Evolutionary conservation across 2,329 filamentous ascomycete species (phyloP).

Genomic region (Apiospora sp.): DNA sequence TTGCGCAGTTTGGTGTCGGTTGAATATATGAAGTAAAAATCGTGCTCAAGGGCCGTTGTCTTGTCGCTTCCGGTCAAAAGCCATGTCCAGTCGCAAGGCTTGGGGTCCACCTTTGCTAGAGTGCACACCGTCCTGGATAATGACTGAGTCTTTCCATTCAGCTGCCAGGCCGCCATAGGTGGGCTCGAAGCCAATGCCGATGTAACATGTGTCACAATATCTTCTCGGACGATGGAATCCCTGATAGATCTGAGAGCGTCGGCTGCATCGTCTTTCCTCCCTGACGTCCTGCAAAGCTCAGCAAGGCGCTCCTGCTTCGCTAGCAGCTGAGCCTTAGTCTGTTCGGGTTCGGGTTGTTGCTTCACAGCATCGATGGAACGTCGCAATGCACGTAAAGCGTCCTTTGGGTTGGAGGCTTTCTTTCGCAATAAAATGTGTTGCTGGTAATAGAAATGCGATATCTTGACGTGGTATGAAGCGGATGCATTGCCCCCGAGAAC

Average conservation of each 20-base stretch:
- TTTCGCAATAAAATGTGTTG: slow-evolving; percentile 62
- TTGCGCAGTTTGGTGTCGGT: slow-evolving; percentile 42
- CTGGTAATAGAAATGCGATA: slow-evolving; percentile 77
- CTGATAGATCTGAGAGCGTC: slow-evolving; percentile 68
- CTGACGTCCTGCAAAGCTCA: slow-evolving; percentile 63
- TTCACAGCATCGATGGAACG: slow-evolving; percentile 71
- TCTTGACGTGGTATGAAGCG: slow-evolving; percentile 66
- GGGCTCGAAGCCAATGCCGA: slow-evolving; percentile 57
- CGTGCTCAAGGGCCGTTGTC: slow-evolving; percentile 67
- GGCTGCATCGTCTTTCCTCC: slow-evolving; percentile 64
- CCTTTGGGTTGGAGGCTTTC: slow-evolving; percentile 49
- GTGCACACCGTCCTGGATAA: slow-evolving; percentile 67
- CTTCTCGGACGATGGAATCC: slow-evolving; percentile 65
- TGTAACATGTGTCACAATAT: slow-evolving; percentile 62
- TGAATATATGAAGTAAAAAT: slow-evolving; percentile 59
- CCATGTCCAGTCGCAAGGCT: slow-evolving; percentile 64
- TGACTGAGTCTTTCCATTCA: slow-evolving; percentile 55
- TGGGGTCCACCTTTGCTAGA: slow-evolving; percentile 65
- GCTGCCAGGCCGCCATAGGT: slow-evolving; percentile 61
- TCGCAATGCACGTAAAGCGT: slow-evolving; percentile 64
- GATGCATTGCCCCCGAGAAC: slow-evolving; percentile 39
- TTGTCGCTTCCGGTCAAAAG: slow-evolving; percentile 60
- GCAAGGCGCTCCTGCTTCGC: slow-evolving; percentile 73
- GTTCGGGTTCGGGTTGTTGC: slow-evolving; percentile 60
- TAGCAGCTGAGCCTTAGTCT: slow-evolving; percentile 65